Percentiles rank a stretch among this genome's conserved stretches.
These are phyloP conservation scores for Penicillium polonicum DNA, from an alignment of 2,329 filamentous ascomycete species.

Conservation along the genomic window DNA sequence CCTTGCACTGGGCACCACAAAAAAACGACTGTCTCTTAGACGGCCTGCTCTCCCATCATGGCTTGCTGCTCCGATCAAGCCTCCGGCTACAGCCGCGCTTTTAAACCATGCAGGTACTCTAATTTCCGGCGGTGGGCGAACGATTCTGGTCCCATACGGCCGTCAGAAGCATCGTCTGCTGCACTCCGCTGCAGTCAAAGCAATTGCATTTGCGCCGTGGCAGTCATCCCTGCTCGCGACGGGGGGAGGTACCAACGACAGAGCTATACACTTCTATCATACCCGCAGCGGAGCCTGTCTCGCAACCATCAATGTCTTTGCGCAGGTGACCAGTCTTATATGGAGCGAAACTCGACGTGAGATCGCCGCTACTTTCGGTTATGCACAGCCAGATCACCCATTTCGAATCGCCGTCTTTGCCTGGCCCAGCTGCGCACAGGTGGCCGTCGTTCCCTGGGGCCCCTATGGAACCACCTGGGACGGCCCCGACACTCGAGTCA, in stretches of 20 bases:
- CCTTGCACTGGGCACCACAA: constrained; percentile 17
- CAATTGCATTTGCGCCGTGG: constrained; percentile 96
- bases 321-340: constrained; percentile 88
- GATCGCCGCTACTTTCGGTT: constrained; percentile 91
- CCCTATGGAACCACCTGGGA: constrained; percentile 48
- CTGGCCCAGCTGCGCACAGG: constrained; percentile 86
- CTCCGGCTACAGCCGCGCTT: constrained; percentile 21
- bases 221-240: constrained; percentile 82
- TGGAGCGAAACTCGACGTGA: constrained; percentile 85
- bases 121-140: constrained; percentile 35
- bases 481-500: constrained; percentile 22
- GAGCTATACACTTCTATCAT: constrained; percentile 95
- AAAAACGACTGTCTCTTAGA: constrained; percentile 25
- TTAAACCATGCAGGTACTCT: constrained; percentile 29
- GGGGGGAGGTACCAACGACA: constrained; percentile 89
- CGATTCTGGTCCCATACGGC: constrained; percentile 54
- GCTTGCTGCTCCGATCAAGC: constrained; percentile 20
- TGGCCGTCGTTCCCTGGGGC: constrained; percentile 82
- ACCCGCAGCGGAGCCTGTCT: constrained; percentile 77
- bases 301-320: constrained; percentile 86
- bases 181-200: constrained; percentile 89
- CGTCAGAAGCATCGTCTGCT: constrained; percentile 69
- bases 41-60: constrained; percentile 30
- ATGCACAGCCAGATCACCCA: constrained; percentile 83
- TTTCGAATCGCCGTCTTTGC: constrained; percentile 89